These are phyloP conservation scores for Trichoderma sp. DNA, from an alignment of 2,329 filamentous ascomycete genomes.

Conservation along the genomic window DNA sequence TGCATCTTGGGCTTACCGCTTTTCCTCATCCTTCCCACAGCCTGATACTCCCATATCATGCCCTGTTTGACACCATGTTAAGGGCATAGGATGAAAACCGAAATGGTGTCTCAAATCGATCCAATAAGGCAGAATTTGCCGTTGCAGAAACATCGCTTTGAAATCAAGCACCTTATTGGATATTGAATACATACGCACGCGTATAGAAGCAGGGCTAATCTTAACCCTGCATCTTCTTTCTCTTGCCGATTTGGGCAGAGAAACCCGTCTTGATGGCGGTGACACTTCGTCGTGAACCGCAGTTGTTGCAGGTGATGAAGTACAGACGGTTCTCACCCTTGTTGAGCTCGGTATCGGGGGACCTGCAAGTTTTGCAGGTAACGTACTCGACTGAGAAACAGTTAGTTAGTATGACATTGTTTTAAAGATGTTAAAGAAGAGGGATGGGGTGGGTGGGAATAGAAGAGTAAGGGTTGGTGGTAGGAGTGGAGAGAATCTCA, in stretches of 20 bases:
- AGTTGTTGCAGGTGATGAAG: constrained; percentile 93
- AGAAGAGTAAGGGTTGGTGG: not conserved
- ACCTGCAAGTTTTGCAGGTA: constrained; percentile 97
- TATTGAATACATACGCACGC: not conserved
- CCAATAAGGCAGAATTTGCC: not conserved
- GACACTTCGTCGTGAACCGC: constrained; percentile 79
- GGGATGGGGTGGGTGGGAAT: too few relatives aligned
- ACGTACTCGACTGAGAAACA: constrained; percentile 76
- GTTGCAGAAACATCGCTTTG: constrained; percentile 1
- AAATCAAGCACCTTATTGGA: not conserved
- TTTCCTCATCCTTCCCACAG: not conserved
- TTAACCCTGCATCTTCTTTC: constrained; percentile 90
- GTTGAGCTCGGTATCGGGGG: constrained; percentile 90
- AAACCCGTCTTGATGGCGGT: constrained; percentile 99
- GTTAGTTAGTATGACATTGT: constrained; percentile 29
- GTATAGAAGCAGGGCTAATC: constrained; percentile 7
- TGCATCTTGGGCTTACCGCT: not conserved
- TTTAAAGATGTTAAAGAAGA: too few relatives aligned
- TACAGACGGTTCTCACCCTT: constrained; percentile 99
- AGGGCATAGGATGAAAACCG: not conserved
- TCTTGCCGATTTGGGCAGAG: constrained; percentile 98
- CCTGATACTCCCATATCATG: not conserved
- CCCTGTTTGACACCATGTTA: not conserved
- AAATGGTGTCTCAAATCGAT: not conserved
- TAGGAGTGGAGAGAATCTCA: not conserved